phyloP scores from a whole-genome alignment of 805 yeast species.

The Ogataea degrootiae region DNA sequence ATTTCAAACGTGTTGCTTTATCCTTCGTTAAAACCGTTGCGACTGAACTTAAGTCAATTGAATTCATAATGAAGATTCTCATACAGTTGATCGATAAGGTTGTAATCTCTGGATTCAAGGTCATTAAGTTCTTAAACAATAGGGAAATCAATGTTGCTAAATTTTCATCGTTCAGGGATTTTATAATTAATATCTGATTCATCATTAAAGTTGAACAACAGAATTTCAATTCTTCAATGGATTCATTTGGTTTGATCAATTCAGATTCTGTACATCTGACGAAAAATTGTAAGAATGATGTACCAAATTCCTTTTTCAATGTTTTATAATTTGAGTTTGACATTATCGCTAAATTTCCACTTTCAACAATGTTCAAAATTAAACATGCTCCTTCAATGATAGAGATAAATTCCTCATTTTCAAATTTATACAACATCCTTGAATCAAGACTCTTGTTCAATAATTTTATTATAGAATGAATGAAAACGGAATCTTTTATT shows the following conservation, averaged over 20 bases:
- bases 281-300: constrained; percentile 13
- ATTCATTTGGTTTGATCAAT: neutral
- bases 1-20: neutral
- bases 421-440: constrained; percentile 5
- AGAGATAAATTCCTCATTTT: constrained; percentile 2
- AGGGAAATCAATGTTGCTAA: constrained; percentile 9
- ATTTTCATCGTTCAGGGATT: constrained; percentile 5
- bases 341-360: neutral
- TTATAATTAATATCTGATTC: constrained; percentile 10
- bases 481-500: neutral
- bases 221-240: constrained; percentile 6
- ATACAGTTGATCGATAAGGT: constrained; percentile 21
- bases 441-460: constrained; percentile 4
- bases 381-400: constrained; percentile 5
- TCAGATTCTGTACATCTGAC: constrained; percentile 8
- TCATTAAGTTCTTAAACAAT: constrained; percentile 11
- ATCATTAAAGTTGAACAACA: constrained; percentile 24
- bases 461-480: constrained; percentile 2
- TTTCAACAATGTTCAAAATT: constrained; percentile 2
- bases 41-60: neutral
- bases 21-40: neutral
- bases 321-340: constrained; percentile 4
- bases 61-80: constrained; percentile 14
- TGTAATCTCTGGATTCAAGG: constrained; percentile 8
- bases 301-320: constrained; percentile 15